phyloP scores from a whole-genome alignment of 1,139 yeast species.

The Geotrichum fermentans region DNA sequence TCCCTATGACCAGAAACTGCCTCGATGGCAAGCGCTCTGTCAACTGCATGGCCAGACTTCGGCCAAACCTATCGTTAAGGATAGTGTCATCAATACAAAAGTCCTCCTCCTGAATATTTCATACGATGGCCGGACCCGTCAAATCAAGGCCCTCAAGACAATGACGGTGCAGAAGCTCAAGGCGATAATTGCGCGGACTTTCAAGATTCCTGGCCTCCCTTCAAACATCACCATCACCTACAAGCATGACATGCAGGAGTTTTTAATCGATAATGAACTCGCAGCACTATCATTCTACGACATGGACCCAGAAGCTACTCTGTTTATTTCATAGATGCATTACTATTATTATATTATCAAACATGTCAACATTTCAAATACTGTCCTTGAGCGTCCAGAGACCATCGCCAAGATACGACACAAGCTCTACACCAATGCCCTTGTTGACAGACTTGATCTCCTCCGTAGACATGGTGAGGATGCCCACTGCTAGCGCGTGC shows the following conservation, averaged over 20 bases:
- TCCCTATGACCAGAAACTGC: conserved; percentile 31
- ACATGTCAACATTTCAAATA: conserved; percentile 9
- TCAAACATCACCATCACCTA: conserved; percentile 8
- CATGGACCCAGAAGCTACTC: conserved; percentile 10
- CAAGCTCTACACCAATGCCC: conserved; percentile 84
- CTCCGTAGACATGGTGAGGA: conserved; percentile 79
- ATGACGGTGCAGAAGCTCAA: conserved; percentile 27
- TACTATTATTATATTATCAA: conserved; percentile 12
- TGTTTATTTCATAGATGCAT: conserved; percentile 10
- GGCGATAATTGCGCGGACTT: conserved; percentile 23
- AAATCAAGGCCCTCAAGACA: conserved; percentile 24
- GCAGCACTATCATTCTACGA: conserved; percentile 13
- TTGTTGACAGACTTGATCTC: conserved; percentile 80
- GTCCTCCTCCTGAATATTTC: conserved; percentile 22
- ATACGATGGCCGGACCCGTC: conserved; percentile 18
- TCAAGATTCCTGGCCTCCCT: conserved; percentile 14
- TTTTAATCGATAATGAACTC: conserved; percentile 12
- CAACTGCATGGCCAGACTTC: conserved; percentile 32
- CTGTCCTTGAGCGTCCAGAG: conserved; percentile 34
- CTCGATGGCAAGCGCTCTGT: conserved; percentile 36
- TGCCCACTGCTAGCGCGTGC: conserved; percentile 84
- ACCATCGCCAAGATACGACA: conserved; percentile 88
- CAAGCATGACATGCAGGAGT: background rate
- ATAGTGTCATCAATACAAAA: conserved; percentile 22
- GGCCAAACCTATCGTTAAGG: conserved; percentile 6